Evolutionary conservation across 805 yeast genomes (phyloP).

Genomic region (Lipomyces mesembrius): DNA sequence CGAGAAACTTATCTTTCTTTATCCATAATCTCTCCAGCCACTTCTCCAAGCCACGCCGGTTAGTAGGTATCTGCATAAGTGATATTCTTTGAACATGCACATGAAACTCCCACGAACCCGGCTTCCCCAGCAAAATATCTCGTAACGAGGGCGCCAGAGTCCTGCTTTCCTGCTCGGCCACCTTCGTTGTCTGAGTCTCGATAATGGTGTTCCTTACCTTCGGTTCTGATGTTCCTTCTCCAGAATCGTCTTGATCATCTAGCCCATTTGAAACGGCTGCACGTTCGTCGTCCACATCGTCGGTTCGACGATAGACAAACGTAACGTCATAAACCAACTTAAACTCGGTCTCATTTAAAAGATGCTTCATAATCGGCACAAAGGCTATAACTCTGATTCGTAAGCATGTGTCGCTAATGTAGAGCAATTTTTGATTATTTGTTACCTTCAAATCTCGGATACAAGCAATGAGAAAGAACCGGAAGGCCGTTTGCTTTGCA

Average conservation of each 20-base stretch:
- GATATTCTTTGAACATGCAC: slow-evolving; percentile 29
- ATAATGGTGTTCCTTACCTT: background rate
- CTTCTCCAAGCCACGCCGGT: slow-evolving; percentile 46
- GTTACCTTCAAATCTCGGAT: slow-evolving; percentile 65
- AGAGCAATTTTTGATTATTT: slow-evolving; percentile 20
- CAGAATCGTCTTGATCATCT: background rate
- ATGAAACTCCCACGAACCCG: slow-evolving; percentile 28
- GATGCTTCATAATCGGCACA: slow-evolving; percentile 39
- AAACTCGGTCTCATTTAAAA: slow-evolving; percentile 40
- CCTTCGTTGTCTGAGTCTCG: background rate
- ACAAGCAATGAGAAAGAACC: slow-evolving; percentile 61
- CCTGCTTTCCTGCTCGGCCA: background rate
- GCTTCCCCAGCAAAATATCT: slow-evolving; percentile 22
- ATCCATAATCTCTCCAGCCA: slow-evolving; percentile 50
- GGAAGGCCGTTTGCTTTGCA: slow-evolving; percentile 67
- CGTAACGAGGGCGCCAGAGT: slow-evolving; percentile 13
- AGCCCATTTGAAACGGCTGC: background rate
- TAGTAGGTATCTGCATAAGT: slow-evolving; percentile 42
- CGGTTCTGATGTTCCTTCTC: background rate
- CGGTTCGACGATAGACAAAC: slow-evolving; percentile 48
- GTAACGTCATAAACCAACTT: slow-evolving; percentile 60
- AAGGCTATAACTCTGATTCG: slow-evolving; percentile 36
- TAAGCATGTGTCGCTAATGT: background rate
- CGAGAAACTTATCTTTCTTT: slow-evolving; percentile 53
- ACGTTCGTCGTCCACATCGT: background rate